phyloP scores from a whole-genome alignment of 2,329 filamentous ascomycete genomes.

The Magnaporthiopsis incrustans region DNA sequence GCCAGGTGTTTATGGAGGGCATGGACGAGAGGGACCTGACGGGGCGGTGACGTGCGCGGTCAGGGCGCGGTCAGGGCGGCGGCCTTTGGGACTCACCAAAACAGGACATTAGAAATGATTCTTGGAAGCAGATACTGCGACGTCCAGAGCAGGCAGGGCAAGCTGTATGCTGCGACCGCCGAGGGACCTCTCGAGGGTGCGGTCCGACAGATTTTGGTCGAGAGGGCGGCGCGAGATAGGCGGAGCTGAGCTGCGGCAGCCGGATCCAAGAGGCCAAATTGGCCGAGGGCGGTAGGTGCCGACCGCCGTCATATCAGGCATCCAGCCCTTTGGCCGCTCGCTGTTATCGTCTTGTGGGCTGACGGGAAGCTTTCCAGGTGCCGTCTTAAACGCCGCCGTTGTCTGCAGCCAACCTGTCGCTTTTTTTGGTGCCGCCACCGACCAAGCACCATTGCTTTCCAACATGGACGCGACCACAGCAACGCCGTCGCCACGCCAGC shows the following conservation, averaged over 20 bases:
- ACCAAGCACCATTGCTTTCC: constrained; percentile 7
- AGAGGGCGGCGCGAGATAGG: too few relatives aligned
- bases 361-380: constrained; percentile 22
- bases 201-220: background rate
- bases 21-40: background rate
- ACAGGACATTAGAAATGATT: background rate
- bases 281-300: too few relatives aligned
- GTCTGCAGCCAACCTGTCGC: constrained; percentile 21
- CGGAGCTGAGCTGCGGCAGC: too few relatives aligned
- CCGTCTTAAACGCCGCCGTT: constrained; percentile 17
- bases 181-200: background rate
- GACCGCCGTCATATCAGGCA: too few relatives aligned
- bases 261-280: too few relatives aligned
- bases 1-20: too few relatives aligned
- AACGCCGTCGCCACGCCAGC: constrained; percentile 55
- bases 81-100: background rate
- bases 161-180: background rate
- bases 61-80: too few relatives aligned
- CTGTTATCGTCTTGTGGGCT: constrained; percentile 48
- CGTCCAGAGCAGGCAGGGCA: background rate
- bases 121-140: background rate
- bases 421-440: constrained; percentile 1
- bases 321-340: constrained; percentile 49
- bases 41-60: background rate
- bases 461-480: constrained; percentile 5